These are phyloP conservation scores for Candida sphagnicola DNA, from an alignment of 805 yeast genomes.

Conservation along the genomic window DNA sequence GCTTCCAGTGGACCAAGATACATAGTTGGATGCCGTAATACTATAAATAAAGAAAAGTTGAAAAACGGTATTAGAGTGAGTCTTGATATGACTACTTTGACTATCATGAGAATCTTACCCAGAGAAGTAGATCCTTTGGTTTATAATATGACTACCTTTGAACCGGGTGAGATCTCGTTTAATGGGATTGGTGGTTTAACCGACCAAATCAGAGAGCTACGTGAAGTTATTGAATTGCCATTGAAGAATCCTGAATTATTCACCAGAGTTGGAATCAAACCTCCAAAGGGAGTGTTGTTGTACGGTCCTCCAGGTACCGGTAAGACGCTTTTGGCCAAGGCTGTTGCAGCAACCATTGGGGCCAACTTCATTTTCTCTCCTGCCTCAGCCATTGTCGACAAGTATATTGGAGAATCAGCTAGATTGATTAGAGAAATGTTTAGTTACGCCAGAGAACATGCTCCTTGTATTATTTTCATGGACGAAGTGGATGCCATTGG, in stretches of 20 bases:
- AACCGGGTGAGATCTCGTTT: slow-evolving; percentile 95
- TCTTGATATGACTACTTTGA: slow-evolving; percentile 93
- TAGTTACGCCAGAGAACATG: slow-evolving; percentile 95
- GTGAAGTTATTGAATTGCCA: slow-evolving; percentile 97
- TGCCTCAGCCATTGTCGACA: slow-evolving; percentile 96
- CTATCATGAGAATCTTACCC: slow-evolving; percentile 95
- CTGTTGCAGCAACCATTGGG: slow-evolving; percentile 98
- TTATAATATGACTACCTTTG: slow-evolving; percentile 96
- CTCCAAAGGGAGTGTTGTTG: slow-evolving; percentile 96
- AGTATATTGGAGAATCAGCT: slow-evolving; percentile 97
- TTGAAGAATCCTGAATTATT: slow-evolving; percentile 95
- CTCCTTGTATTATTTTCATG: slow-evolving; percentile 97
- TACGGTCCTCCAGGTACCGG: slow-evolving; percentile 99
- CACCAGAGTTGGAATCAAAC: slow-evolving; percentile 92
- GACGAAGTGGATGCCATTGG: slow-evolving; percentile 99
- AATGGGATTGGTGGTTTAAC: slow-evolving; percentile 94
- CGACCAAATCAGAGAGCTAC: slow-evolving; percentile 92
- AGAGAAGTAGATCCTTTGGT: slow-evolving; percentile 98
- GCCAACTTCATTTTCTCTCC: slow-evolving; percentile 98
- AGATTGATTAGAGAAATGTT: slow-evolving; percentile 97
- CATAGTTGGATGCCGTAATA: slow-evolving; percentile 94
- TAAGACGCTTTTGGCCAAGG: slow-evolving; percentile 91
- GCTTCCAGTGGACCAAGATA: slow-evolving; percentile 97
- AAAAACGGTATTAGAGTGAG: slow-evolving; percentile 96
- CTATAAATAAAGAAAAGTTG: slow-evolving; percentile 76